Base-by-base conservation (phyloP, 164 flowering plant genomes). In the Berberis vulgaris region DNA sequence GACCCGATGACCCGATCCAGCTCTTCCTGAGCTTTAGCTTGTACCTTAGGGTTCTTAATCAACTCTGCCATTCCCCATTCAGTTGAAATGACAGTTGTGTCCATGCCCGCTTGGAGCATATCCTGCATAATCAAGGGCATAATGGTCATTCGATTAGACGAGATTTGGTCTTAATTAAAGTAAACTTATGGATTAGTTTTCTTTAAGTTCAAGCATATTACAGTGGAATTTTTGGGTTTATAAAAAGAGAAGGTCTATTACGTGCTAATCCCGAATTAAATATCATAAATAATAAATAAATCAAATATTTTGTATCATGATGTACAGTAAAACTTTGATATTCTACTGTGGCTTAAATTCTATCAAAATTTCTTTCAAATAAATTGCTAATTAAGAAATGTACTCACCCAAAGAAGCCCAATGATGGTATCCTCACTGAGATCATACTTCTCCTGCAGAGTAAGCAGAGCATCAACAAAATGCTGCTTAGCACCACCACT, bases 381-480 rank as follows among this genome's bases (percentile, higher is more conserved):
- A 26, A 26, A 26, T 26, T 54, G 57, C n/a, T 26, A 39, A 9
- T 26, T 4, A 6, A 13, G 38, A 9, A 26, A 55, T 13, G 3
- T 10, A 63, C 73, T 49, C 56, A 82, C 86, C 86, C 86, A 82
- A 26, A 82, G 82, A 38, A 82, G 78, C 66, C 82, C 78, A 40
- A 73, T 82, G 60, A 79, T 64, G 52, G 84, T 77, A 68, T 80
- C 86, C 41, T 83, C 83, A 57, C 80, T 81, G 44, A 79, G 81
- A 40, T 83, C 81, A 62, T 83, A 81, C 42, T 77, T 54, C 40
- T 76, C 64, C 58, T 83, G 78, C 6, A 83, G 71, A 8, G 83
- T 79, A 40, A 81, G 77, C 67, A 81, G 61, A 1, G 83, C 86
- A 64, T 83, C 86, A 6, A 83, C 80, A 42, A 83, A 83, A 63